These are phyloP conservation scores for Theileria equi DNA, from an alignment of 169 alveolate species.

Conservation along the genomic window DNA sequence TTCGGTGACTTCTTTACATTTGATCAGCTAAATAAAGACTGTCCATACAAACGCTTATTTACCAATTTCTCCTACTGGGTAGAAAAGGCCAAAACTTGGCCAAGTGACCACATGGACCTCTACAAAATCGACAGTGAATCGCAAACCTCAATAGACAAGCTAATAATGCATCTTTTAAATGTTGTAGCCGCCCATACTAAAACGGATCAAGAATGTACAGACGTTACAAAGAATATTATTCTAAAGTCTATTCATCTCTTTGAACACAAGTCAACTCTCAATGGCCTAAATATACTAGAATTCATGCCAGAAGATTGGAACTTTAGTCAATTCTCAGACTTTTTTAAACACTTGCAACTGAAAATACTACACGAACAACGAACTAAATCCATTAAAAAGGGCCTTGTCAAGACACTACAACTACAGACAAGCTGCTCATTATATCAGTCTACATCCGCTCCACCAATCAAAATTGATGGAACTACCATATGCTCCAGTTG, in stretches of 20 bases:
- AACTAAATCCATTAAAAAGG: conserved; percentile 49
- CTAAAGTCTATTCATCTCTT: conserved; percentile 47
- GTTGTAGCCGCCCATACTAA: conserved; percentile 35
- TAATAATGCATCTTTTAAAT: conserved; percentile 27
- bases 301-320: conserved; percentile 58
- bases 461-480: conserved; percentile 56
- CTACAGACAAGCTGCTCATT: conserved; percentile 29
- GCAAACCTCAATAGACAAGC: conserved; percentile 47
- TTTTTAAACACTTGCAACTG: conserved; percentile 58
- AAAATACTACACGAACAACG: conserved; percentile 50
- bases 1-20: conserved; percentile 33
- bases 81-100: conserved; percentile 54
- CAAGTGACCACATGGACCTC: conserved; percentile 1
- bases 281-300: conserved; percentile 34
- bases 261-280: conserved; percentile 39
- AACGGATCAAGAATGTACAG: conserved; percentile 1
- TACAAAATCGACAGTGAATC: conserved; percentile 33
- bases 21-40: conserved; percentile 23
- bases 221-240: conserved; percentile 28
- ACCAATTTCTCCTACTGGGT: conserved; percentile 51
- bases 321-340: conserved; percentile 32
- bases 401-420: conserved; percentile 44
- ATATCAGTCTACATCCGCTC: conserved; percentile 48
- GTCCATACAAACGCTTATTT: conserved; percentile 40
- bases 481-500: conserved; percentile 43